Evolutionary conservation across 108 stramenopile species (phyloP).

Genomic region (Nannochloropsis salina): DNA sequence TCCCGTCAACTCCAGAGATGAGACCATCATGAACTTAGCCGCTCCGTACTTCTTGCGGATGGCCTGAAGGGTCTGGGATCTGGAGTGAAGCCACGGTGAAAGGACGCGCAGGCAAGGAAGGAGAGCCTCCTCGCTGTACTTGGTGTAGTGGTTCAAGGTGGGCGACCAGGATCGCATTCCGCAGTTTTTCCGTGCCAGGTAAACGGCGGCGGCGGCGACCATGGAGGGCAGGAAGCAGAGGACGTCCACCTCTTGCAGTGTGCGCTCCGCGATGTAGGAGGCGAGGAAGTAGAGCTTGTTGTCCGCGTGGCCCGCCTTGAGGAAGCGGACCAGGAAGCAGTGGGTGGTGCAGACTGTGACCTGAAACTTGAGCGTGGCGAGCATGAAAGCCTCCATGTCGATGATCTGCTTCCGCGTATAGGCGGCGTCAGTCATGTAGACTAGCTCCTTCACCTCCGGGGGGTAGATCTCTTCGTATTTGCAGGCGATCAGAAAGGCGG

Average conservation of each 20-base stretch:
- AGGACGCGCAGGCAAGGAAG: slow-evolving; percentile 60
- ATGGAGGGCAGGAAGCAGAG: slow-evolving; percentile 74
- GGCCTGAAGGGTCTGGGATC: slow-evolving; percentile 29
- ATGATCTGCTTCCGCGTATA: slow-evolving; percentile 85
- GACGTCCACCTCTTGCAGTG: slow-evolving; percentile 83
- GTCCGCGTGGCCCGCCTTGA: slow-evolving; percentile 82
- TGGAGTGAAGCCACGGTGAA: slow-evolving; percentile 14
- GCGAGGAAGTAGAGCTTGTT: slow-evolving; percentile 71
- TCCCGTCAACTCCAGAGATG: not conserved
- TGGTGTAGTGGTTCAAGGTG: slow-evolving; percentile 70
- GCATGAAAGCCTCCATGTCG: slow-evolving; percentile 90
- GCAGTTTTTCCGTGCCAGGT: slow-evolving; percentile 71
- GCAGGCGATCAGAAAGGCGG: slow-evolving; percentile 86
- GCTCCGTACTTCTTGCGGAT: slow-evolving; percentile 35
- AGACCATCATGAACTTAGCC: slow-evolving; percentile 24
- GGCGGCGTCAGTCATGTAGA: slow-evolving; percentile 91
- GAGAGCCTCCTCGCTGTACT: slow-evolving; percentile 70
- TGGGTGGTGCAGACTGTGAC: slow-evolving; percentile 84
- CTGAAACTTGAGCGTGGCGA: slow-evolving; percentile 71
- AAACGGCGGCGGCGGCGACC: slow-evolving; percentile 74
- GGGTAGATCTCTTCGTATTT: slow-evolving; percentile 99
- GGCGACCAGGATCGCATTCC: slow-evolving; percentile 74
- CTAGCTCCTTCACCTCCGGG: slow-evolving; percentile 87
- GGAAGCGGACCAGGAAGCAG: slow-evolving; percentile 80
- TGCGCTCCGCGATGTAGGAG: slow-evolving; percentile 84